Evolutionary conservation across 306 rosid species (phyloP).

Genomic region (Ammopiptanthus mongolicus): DNA sequence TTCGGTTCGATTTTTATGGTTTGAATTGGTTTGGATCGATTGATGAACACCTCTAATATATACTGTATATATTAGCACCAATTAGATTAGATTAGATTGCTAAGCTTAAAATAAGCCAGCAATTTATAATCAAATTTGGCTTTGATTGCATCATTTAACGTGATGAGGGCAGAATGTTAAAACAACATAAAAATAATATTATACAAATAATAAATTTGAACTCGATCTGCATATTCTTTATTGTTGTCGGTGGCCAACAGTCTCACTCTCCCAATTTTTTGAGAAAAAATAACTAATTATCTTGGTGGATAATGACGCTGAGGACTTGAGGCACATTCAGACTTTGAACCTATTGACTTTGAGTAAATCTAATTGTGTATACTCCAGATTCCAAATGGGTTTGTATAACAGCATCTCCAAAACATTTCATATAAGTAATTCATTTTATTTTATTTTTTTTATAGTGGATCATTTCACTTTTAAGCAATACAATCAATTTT

Average conservation of each 20-base stretch:
- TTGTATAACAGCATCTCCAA: too few relatives aligned
- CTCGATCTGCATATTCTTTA: not conserved
- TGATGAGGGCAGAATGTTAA: not conserved
- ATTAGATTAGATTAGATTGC: too few relatives aligned
- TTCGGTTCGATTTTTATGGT: too few relatives aligned
- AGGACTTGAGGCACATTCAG: not conserved
- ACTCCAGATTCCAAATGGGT: not conserved
- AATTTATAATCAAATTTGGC: not conserved
- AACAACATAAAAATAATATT: not conserved
- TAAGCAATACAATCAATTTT: too few relatives aligned
- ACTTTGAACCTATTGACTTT: conserved; percentile 27
- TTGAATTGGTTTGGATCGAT: too few relatives aligned
- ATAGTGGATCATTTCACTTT: too few relatives aligned
- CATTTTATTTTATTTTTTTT: too few relatives aligned
- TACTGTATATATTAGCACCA: too few relatives aligned
- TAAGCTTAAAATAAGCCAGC: too few relatives aligned
- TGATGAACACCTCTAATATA: too few relatives aligned
- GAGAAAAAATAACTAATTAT: not conserved
- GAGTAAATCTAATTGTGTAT: not conserved
- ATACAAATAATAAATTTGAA: not conserved
- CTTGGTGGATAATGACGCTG: not conserved
- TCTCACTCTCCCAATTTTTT: not conserved
- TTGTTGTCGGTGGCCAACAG: conserved; percentile 31
- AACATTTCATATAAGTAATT: too few relatives aligned
- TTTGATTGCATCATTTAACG: not conserved